Base-by-base conservation (phyloP, 139 green algal species). In the Zygnema circumcarinatum region DNA sequence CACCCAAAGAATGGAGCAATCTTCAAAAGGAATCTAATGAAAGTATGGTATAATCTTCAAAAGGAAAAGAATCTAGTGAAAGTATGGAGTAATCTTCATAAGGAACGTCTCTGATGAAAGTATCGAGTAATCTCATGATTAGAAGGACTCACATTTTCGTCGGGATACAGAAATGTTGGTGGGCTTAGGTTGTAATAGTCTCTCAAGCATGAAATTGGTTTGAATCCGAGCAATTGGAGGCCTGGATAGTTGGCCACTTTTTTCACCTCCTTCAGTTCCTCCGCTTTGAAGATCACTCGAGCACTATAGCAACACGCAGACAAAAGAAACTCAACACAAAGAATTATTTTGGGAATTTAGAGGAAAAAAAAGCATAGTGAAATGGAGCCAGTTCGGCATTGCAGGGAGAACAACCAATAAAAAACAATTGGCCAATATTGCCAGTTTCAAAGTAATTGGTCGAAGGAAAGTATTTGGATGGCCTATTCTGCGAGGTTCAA, bases 151-250 rank as follows among this genome's bases (percentile, higher is more conserved):
- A 69, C 41, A 36, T 75, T 36, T 74, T 96, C 94, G 52, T 95
- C 92, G 25, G 94, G 94, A 76, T 93, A 96, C n/a, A 96, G 33
- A 72, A 96, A 96, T 3, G 47, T 81, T 47, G 83, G 3, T 31
- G 87, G 86, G 29, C 83, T 83, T 29, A 93, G 32, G 68, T 95
- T 91, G 88, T 96, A 93, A 53, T 92, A 80, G 2, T 89, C 53
- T 47, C 89, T 88, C 31, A 96, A 86, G 80, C 67, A 87, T 11
- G 38, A 35, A 3, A 80, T 20, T 22, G 92, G 89, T 87, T 96
- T 96, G 93, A 96, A 96, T 31, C 94, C 94, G 73, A 96, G 85
- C 81, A 96, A 81, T 36, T 35, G 52, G 47, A 95, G 88, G 84
- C 84, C 81, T 29, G n/a, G n/a, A n/a, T 88, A 1, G 21, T 3